Conservation (phyloP, 2,329 filamentous ascomycete species). For the Dactylellina parvicollis region DNA sequence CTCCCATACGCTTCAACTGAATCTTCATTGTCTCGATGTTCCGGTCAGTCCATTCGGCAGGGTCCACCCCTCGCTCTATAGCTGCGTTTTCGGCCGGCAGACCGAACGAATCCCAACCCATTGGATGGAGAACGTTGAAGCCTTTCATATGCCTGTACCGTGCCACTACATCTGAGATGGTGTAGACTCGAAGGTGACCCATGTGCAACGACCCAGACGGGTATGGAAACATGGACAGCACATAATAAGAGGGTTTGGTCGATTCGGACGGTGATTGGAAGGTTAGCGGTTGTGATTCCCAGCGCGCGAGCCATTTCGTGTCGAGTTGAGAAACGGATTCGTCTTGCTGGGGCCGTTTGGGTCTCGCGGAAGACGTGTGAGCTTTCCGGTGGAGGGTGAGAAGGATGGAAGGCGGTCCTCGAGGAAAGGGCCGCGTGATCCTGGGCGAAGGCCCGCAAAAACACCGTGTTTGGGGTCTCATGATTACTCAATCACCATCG, state of each 20-base stretch:
- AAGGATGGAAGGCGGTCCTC: constrained; percentile 12
- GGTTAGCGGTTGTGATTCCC: constrained; percentile 29
- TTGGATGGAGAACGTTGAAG: constrained; percentile 80
- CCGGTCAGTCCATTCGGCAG: constrained; percentile 78
- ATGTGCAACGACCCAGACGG: constrained; percentile 87
- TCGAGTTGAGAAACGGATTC: constrained; percentile 27
- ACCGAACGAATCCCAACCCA: constrained; percentile 94
- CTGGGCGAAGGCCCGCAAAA: constrained; percentile 31
- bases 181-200: constrained; percentile 87
- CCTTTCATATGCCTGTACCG: constrained; percentile 80
- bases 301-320: constrained; percentile 44
- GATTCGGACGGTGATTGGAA: constrained; percentile 61
- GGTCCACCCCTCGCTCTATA: constrained; percentile 80
- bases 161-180: constrained; percentile 85
- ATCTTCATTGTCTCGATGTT: constrained; percentile 88
- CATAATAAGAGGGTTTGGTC: constrained; percentile 65
- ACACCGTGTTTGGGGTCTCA: constrained; percentile 42
- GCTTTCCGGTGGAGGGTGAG: constrained; percentile 34
- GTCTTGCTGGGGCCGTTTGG: not conserved
- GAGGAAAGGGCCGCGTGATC: constrained; percentile 19
- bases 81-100: constrained; percentile 91
- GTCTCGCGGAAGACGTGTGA: constrained; percentile 7
- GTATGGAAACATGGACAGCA: constrained; percentile 93
- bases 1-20: constrained; percentile 81
- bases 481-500: constrained; percentile 46